Base-by-base conservation (phyloP, 441 rosid genomes). In the Croton laevigatus region DNA sequence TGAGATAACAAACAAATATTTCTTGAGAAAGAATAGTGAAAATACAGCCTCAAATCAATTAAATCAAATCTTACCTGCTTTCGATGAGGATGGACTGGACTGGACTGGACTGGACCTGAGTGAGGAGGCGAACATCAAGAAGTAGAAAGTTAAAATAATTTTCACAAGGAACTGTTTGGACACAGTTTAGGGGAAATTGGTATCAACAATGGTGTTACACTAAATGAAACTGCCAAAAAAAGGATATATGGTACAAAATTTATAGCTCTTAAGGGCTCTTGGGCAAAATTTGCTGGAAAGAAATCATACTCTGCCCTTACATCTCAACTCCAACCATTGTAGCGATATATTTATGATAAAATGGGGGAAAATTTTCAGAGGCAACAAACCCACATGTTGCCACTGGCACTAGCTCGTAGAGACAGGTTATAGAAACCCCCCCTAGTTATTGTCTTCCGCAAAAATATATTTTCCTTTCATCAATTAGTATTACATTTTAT, bases 181-280 rank as follows among this genome's bases (percentile, higher is more conserved):
- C 42, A 62, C 68, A 69, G 62, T 38, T 66, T 48, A 53, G 42
- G 60, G 70, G 6, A 75, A 68, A 74, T 37, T 52, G 32, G 6
- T 65, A 65, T 66, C 65, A 77, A 45, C 60, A 58, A 68, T 66
- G 76, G 72, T 59, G 52, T 27, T 73, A 70, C 58, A 20, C 72
- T 75, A 69, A 53, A 54, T 40, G 14, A 53, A 23, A 55, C 49
- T 53, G 42, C 53, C 66, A 61, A 65, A 68, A 66, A 32, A n/a
- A 52, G 32, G 32, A 27, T 27, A 62, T 76, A 71, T 75, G 14
- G 45, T 79, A 77, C 77, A 71, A 69, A 74, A 75, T 70, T 63
- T 73, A 65, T 55, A 59, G 58, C 74, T 64, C 34, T 53, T 42
- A 60, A 54, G 75, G 76, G 32, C 73, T 75, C 51, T 3, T 68